Conservation (phyloP, 2,329 filamentous ascomycete species). For the Diaporthe sp. region DNA sequence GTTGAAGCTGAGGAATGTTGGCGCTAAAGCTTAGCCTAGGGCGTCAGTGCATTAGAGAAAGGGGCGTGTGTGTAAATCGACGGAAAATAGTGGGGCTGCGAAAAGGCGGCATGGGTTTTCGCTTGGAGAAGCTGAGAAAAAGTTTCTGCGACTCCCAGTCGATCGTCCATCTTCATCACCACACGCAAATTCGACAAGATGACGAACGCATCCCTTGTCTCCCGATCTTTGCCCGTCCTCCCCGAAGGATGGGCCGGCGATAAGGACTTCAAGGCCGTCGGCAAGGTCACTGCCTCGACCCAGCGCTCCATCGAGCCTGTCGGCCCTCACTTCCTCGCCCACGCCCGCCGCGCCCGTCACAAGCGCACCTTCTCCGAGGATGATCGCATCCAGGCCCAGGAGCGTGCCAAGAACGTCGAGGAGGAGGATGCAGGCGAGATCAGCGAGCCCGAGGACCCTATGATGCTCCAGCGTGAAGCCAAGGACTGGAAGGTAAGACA, state of each 20-base stretch:
- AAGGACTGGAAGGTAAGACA: constrained; percentile 96
- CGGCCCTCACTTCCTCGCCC: constrained; percentile 96
- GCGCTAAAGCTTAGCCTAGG: not conserved
- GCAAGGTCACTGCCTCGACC: constrained; percentile 79
- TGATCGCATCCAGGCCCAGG: constrained; percentile 95
- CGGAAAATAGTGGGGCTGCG: not conserved
- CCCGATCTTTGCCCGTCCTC: constrained; percentile 79
- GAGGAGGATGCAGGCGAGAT: constrained; percentile 91
- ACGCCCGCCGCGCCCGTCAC: constrained; percentile 94
- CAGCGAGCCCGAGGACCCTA: constrained; percentile 91
- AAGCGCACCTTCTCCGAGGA: constrained; percentile 99
- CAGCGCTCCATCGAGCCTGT: constrained; percentile 95
- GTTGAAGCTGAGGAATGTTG: not conserved
- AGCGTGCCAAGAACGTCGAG: constrained; percentile 95
- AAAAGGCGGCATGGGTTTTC: constrained; percentile 20
- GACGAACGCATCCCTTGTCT: constrained; percentile 72
- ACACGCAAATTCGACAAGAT: constrained; percentile 56
- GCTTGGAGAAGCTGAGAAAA: constrained; percentile 32
- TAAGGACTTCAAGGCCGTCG: constrained; percentile 91
- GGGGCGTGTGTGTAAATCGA: not conserved
- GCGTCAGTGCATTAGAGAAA: not conserved
- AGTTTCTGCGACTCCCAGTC: constrained; percentile 31
- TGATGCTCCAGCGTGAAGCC: constrained; percentile 92
- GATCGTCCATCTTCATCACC: constrained; percentile 1
- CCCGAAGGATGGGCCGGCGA: constrained; percentile 86